Evolutionary conservation across 169 alveolate species (phyloP).

Genomic region (Theileria orientalis): DNA sequence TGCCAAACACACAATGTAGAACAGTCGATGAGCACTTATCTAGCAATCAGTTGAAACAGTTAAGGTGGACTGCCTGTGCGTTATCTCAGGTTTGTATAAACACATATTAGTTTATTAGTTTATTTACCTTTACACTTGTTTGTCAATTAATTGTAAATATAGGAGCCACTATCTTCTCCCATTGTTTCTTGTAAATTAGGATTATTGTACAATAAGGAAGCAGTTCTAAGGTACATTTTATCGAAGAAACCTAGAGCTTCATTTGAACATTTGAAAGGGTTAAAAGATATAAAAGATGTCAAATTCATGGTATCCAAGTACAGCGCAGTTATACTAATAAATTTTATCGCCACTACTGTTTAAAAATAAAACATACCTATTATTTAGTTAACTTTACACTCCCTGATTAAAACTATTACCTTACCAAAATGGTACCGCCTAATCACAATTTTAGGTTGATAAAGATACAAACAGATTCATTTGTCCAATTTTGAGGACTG

Average conservation of each 20-base stretch:
- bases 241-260: constrained; percentile 67
- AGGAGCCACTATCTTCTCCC: constrained; percentile 83
- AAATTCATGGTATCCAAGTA: constrained; percentile 15
- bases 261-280: constrained; percentile 69
- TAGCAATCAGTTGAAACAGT: constrained; percentile 62
- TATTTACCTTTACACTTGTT: background rate
- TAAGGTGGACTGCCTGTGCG: constrained; percentile 76
- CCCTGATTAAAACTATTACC: too few species aligned
- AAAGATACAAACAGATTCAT: constrained; percentile 48
- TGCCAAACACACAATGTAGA: constrained; percentile 78
- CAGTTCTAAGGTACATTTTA: constrained; percentile 66
- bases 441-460: constrained; percentile 67
- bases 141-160: background rate
- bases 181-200: constrained; percentile 80
- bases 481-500: constrained; percentile 70
- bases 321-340: background rate
- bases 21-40: constrained; percentile 68
- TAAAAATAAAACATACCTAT: too few species aligned
- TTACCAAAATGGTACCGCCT: too few species aligned
- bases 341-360: background rate
- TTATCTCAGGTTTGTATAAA: constrained; percentile 72
- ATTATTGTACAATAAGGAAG: constrained; percentile 79
- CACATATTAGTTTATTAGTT: too few species aligned
- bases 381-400: too few species aligned
- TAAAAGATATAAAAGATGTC: constrained; percentile 73